Evolutionary conservation across 768 basidiomycete genomes (phyloP).

Genomic region (Phanerochaete carnosa): DNA sequence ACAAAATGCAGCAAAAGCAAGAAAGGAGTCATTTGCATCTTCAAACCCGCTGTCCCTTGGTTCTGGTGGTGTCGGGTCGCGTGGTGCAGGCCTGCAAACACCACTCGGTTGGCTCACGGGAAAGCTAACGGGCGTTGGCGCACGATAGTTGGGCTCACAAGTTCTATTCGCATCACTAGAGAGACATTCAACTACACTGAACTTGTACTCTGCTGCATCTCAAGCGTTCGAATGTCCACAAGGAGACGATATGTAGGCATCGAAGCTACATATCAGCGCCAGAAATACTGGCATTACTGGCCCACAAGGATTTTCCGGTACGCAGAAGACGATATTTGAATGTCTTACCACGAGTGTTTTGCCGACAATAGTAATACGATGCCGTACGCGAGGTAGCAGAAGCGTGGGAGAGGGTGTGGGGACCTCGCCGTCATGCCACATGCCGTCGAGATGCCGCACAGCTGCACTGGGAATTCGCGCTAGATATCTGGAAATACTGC

Average conservation of each 20-base stretch:
- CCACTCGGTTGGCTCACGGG: slow-evolving; percentile 80
- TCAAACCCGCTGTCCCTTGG: slow-evolving; percentile 81
- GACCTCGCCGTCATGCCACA: background rate
- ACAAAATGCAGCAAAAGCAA: slow-evolving; percentile 62
- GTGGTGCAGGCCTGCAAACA: slow-evolving; percentile 59
- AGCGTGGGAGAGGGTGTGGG: background rate
- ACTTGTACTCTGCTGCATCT: background rate
- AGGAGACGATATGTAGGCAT: background rate
- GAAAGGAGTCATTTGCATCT: slow-evolving; percentile 77
- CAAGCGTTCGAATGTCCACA: background rate
- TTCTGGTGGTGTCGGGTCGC: slow-evolving; percentile 52
- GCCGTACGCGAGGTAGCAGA: background rate
- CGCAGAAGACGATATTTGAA: background rate
- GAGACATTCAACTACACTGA: background rate
- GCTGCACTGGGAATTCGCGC: background rate
- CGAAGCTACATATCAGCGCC: too few relatives aligned
- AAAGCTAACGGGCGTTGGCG: slow-evolving; percentile 64
- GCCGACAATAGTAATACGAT: background rate
- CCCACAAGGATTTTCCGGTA: too few relatives aligned
- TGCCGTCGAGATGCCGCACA: background rate
- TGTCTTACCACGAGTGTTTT: background rate
- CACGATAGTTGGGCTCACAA: slow-evolving; percentile 28
- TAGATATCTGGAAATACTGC: background rate
- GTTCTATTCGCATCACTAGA: background rate
- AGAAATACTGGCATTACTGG: too few relatives aligned